phyloP scores from a whole-genome alignment of 2,329 filamentous ascomycete genomes.

The Trichophyton rubrum region DNA sequence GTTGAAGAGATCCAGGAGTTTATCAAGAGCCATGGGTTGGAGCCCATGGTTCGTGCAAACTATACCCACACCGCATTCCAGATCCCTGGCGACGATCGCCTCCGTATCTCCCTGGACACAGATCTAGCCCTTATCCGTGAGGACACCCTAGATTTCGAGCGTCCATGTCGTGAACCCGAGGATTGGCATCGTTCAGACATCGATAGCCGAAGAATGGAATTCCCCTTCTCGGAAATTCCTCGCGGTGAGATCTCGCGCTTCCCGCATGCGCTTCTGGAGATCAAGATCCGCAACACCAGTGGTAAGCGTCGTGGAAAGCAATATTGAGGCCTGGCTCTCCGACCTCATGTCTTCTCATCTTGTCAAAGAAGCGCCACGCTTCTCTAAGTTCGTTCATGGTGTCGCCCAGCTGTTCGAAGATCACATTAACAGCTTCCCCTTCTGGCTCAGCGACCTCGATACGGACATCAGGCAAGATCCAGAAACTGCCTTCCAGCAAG shows the following conservation, averaged over 20 bases:
- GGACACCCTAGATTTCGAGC: conserved; percentile 60
- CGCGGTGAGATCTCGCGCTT: conserved; percentile 87
- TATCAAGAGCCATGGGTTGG: conserved; percentile 61
- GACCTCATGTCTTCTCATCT: conserved; percentile 89
- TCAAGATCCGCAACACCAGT: conserved; percentile 78
- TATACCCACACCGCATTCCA: conserved; percentile 94
- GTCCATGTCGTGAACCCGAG: conserved; percentile 77
- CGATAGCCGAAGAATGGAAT: conserved; percentile 68
- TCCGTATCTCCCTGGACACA: conserved; percentile 87
- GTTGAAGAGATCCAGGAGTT: conserved; percentile 69
- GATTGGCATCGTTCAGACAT: conserved; percentile 90
- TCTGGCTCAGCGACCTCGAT: conserved; percentile 88
- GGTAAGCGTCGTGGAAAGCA: conserved; percentile 40
- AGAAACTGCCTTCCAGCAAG: conserved; percentile 76
- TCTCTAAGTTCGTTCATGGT: conserved; percentile 95
- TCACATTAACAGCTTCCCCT: conserved; percentile 88
- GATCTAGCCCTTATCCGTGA: conserved; percentile 75
- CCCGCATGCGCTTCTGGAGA: conserved; percentile 80
- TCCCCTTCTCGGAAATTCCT: conserved; percentile 75
- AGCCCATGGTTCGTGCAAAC: conserved; percentile 80
- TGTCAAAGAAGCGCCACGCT: conserved; percentile 75
- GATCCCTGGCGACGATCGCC: conserved; percentile 78
- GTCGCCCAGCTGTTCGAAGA: conserved; percentile 87
- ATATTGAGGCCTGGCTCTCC: conserved; percentile 72
- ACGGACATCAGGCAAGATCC: conserved; percentile 90